Evolutionary conservation across 2,329 filamentous ascomycete genomes (phyloP).

Genomic region (Fusarium globosum): DNA sequence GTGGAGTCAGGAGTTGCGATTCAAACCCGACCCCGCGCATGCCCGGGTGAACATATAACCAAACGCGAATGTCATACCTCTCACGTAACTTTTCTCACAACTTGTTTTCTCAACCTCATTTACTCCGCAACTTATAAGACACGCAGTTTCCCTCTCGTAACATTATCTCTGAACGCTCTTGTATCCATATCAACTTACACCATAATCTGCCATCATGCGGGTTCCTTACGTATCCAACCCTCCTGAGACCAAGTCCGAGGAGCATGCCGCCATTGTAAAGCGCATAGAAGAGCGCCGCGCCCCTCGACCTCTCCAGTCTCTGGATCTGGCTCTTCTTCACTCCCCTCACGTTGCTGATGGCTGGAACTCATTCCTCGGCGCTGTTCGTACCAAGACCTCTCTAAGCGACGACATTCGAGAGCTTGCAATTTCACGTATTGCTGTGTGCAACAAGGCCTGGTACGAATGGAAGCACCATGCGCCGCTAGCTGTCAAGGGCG

Average conservation of each 20-base stretch:
- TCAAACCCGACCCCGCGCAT: slow-evolving; percentile 41
- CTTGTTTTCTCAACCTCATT: background rate
- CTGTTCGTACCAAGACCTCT: slow-evolving; percentile 65
- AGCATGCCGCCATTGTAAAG: slow-evolving; percentile 67
- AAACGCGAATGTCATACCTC: slow-evolving; percentile 23
- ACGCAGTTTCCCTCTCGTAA: background rate
- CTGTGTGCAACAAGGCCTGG: slow-evolving; percentile 82
- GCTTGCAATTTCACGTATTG: slow-evolving; percentile 83
- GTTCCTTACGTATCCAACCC: slow-evolving; percentile 72
- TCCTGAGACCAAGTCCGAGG: slow-evolving; percentile 55
- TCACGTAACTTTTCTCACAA: background rate
- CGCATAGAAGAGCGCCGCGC: slow-evolving; percentile 73
- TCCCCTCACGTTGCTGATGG: slow-evolving; percentile 79
- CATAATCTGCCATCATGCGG: slow-evolving; percentile 62
- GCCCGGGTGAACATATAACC: slow-evolving; percentile 46
- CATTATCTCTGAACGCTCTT: background rate
- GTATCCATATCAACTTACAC: slow-evolving; percentile 18
- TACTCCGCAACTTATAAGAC: background rate
- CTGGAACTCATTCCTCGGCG: slow-evolving; percentile 77
- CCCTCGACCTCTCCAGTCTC: slow-evolving; percentile 76
- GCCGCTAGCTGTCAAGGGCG: slow-evolving; percentile 70
- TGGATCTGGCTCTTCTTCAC: slow-evolving; percentile 83
- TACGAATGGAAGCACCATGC: slow-evolving; percentile 88
- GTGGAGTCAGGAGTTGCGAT: slow-evolving; percentile 45
- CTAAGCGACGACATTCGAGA: slow-evolving; percentile 72